phyloP scores from a whole-genome alignment of 1,284 basidiomycete species.

The Sanghuangporus baumii region DNA sequence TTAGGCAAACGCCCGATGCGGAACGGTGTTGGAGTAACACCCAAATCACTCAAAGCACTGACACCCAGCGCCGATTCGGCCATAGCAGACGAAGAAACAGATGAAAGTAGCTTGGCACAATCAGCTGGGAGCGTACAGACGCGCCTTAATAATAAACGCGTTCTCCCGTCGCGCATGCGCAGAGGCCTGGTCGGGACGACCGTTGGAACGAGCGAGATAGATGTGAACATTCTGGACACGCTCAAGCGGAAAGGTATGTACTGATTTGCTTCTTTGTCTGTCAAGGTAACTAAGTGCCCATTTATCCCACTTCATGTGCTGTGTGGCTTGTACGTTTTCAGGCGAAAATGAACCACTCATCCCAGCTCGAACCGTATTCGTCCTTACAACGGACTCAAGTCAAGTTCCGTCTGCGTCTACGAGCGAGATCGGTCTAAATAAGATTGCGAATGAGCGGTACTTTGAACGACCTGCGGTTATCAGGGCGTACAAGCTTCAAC shows the following conservation, averaged over 20 bases:
- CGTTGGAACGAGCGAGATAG: conserved; percentile 69
- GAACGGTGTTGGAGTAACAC: not conserved
- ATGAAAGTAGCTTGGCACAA: not conserved
- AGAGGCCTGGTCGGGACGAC: conserved; percentile 63
- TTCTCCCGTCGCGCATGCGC: conserved; percentile 72
- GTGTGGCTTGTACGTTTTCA: conserved; percentile 26
- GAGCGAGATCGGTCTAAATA: conserved; percentile 43
- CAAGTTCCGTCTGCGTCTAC: conserved; percentile 37
- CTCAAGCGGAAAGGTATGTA: conserved; percentile 69
- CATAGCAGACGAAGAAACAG: not conserved
- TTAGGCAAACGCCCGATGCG: conserved; percentile 12
- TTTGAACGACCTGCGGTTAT: conserved; percentile 75
- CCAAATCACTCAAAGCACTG: not conserved
- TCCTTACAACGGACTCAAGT: conserved; percentile 63
- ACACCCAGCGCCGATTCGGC: conserved; percentile 6
- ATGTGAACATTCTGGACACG: conserved; percentile 80
- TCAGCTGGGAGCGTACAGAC: not conserved
- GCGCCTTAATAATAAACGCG: conserved; percentile 44
- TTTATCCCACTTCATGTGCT: not conserved
- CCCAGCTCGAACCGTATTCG: conserved; percentile 55
- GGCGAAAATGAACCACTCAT: conserved; percentile 69
- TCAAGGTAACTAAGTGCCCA: conserved; percentile 20
- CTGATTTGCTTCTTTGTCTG: not conserved
- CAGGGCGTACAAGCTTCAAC: conserved; percentile 59
- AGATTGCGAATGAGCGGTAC: conserved; percentile 59